These are phyloP conservation scores for Mortierella sp. DNA, from an alignment of 371 early-diverging fungal species.

Conservation along the genomic window DNA sequence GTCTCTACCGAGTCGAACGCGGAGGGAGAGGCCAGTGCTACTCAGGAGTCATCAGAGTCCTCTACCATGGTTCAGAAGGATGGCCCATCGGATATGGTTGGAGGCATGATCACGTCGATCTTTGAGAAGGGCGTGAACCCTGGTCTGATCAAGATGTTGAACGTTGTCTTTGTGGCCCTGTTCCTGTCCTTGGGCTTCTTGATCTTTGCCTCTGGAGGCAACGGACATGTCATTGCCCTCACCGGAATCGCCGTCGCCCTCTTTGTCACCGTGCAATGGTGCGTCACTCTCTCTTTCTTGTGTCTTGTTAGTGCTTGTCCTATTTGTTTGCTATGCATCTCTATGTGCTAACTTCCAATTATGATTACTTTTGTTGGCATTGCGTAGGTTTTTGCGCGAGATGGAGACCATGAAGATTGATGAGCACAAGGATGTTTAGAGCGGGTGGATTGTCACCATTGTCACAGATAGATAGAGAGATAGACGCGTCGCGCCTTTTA, in stretches of 20 bases:
- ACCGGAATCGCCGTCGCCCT: conserved; percentile 51
- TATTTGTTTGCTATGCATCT: not conserved
- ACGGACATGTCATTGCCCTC: conserved; percentile 48
- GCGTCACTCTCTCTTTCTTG: not conserved
- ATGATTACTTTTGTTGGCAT: not conserved
- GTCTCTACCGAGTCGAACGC: not conserved
- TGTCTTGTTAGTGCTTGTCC: not conserved
- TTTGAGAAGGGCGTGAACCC: conserved; percentile 57
- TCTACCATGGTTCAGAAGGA: conserved; percentile 41
- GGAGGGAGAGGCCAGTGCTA: not conserved
- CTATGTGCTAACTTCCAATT: not conserved
- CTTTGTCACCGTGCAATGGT: conserved; percentile 49
- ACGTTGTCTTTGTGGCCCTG: conserved; percentile 39
- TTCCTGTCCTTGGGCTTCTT: conserved; percentile 46
- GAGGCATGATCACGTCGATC: conserved; percentile 45
- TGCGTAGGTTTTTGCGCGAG: conserved; percentile 49
- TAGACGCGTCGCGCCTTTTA: not conserved
- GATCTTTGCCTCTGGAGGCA: conserved; percentile 47
- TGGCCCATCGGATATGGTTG: conserved; percentile 44
- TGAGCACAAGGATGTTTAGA: conserved; percentile 41
- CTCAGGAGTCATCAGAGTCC: not conserved
- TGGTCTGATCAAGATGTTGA: conserved; percentile 51
- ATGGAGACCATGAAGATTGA: conserved; percentile 54
- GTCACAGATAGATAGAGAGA: not conserved
- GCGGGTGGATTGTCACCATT: not conserved